Evolutionary conservation across 2,329 filamentous ascomycete genomes (phyloP).

Genomic region (Fusarium sp.): DNA sequence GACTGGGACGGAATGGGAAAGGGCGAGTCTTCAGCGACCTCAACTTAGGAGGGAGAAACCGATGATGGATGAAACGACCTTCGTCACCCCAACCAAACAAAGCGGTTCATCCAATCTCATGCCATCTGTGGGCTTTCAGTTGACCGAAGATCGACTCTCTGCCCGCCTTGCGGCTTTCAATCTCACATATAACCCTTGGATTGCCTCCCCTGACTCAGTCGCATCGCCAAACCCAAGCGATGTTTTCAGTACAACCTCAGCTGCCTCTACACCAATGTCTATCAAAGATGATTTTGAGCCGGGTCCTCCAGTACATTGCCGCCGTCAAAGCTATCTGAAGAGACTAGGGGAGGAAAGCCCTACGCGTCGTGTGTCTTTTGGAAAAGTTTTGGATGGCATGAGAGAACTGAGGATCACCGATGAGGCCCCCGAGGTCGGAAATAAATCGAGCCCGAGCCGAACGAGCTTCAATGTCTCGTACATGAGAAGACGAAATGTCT

Average conservation of each 20-base stretch:
- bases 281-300: background rate
- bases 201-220: constrained; percentile 16
- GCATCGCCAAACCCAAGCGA: constrained; percentile 22
- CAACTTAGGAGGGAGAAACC: constrained; percentile 6
- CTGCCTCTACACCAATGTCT: constrained; percentile 21
- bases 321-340: background rate
- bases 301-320: background rate
- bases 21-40: background rate
- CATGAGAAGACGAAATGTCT: too few species aligned
- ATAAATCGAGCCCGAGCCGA: background rate
- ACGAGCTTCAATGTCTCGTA: background rate
- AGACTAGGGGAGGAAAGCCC: constrained; percentile 12
- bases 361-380: background rate
- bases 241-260: constrained; percentile 18
- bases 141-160: background rate
- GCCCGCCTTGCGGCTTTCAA: background rate
- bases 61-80: background rate
- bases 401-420: background rate
- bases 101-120: background rate
- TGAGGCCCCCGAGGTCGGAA: background rate
- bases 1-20: background rate
- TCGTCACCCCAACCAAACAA: constrained; percentile 18
- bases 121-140: background rate
- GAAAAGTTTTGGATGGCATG: background rate
- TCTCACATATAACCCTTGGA: background rate